phyloP scores from a whole-genome alignment of 371 early-diverging fungal species.

The Mortierella sp. region DNA sequence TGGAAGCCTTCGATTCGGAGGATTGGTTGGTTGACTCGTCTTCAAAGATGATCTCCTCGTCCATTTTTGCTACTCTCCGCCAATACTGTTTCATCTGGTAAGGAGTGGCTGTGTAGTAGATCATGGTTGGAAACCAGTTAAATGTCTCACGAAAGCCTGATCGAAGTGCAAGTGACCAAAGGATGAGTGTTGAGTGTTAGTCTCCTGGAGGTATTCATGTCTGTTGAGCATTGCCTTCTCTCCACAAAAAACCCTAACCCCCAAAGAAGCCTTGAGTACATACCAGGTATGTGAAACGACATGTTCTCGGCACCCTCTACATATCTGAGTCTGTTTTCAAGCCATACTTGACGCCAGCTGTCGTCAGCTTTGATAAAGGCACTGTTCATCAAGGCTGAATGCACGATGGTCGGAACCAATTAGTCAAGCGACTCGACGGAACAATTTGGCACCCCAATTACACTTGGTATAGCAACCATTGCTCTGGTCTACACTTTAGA shows the following conservation, averaged over 20 bases:
- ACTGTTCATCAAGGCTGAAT: slow-evolving; percentile 22
- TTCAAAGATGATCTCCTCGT: no score
- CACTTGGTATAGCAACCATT: no score
- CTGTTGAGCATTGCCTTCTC: no score
- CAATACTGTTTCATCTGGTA: slow-evolving; percentile 6
- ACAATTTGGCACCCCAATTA: no score
- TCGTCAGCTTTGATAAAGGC: slow-evolving; percentile 27
- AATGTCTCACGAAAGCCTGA: slow-evolving; percentile 12
- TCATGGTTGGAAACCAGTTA: slow-evolving; percentile 6
- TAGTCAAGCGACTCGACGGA: not conserved
- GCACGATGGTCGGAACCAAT: not conserved
- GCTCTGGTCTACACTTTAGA: no score
- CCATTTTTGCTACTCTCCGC: no score
- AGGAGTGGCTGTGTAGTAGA: slow-evolving; percentile 11
- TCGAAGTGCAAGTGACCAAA: not conserved
- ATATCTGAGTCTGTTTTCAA: slow-evolving; percentile 21
- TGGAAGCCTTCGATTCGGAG: no score
- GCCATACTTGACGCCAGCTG: slow-evolving; percentile 22
- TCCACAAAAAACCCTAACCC: no score
- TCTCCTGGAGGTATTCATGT: no score
- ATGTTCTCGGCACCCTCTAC: slow-evolving; percentile 26
- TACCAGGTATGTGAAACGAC: slow-evolving; percentile 20
- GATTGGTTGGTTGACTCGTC: no score
- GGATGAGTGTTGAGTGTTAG: no score
- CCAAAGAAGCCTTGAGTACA: no score